A percentile compares a stretch with the other conserved stretches of the same genome.
These are phyloP conservation scores for Aaosphaeria pasadenensis DNA, from an alignment of 2,329 filamentous ascomycete species.

Conservation along the genomic window DNA sequence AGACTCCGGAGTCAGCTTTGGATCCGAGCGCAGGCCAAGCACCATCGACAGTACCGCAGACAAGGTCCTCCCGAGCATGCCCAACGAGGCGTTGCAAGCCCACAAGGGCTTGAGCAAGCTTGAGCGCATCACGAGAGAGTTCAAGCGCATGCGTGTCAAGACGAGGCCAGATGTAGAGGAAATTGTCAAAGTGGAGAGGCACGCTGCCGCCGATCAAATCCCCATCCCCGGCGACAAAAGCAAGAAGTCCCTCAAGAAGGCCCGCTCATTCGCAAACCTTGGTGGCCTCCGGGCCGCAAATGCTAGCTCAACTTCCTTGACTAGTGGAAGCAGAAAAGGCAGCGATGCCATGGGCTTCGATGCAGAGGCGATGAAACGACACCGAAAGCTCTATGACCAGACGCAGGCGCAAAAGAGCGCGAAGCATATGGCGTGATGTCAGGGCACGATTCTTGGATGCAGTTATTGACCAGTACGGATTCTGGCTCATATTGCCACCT, in stretches of 20 bases:
- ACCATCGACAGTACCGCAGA: slow-evolving; percentile 23
- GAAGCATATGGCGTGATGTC: no score
- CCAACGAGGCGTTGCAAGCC: slow-evolving; percentile 12
- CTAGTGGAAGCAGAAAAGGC: slow-evolving; percentile 23
- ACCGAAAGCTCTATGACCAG: slow-evolving; percentile 26
- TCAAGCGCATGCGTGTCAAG: slow-evolving; percentile 56
- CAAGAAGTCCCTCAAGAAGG: slow-evolving; percentile 36
- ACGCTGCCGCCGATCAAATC: slow-evolving; percentile 13
- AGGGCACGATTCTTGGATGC: neutral
- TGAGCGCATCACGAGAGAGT: slow-evolving; percentile 58
- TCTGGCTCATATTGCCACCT: neutral
- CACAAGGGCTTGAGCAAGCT: slow-evolving; percentile 48
- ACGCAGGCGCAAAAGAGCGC: no score
- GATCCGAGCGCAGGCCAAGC: slow-evolving; percentile 32
- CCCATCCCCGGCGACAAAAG: slow-evolving; percentile 19
- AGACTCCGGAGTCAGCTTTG: slow-evolving; percentile 64
- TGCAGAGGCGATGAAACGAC: slow-evolving; percentile 35
- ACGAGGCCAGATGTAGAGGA: slow-evolving; percentile 51
- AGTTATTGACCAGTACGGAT: neutral
- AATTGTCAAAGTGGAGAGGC: slow-evolving; percentile 35
- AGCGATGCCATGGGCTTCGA: slow-evolving; percentile 34
- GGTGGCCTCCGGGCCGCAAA: slow-evolving; percentile 29
- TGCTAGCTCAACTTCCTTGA: slow-evolving; percentile 26
- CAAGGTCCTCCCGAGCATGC: slow-evolving; percentile 17
- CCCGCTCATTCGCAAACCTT: slow-evolving; percentile 25